These are phyloP conservation scores for Paecilomyces variotii DNA, from an alignment of 2,329 filamentous ascomycete genomes.

Conservation along the genomic window DNA sequence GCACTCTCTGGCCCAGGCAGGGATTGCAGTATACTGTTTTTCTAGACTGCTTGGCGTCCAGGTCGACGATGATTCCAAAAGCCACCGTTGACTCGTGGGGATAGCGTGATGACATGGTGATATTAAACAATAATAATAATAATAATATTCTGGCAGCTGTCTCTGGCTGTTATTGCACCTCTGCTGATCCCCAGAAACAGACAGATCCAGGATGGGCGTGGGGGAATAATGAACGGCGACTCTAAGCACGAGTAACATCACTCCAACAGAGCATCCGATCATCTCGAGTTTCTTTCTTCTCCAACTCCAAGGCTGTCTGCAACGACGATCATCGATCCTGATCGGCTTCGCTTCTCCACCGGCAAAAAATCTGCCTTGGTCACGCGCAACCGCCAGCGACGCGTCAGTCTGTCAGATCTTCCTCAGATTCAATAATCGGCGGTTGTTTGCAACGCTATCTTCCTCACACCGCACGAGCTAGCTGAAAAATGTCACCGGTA, in stretches of 20 bases:
- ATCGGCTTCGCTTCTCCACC: neutral
- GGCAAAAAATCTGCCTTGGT: neutral
- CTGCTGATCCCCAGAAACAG: neutral
- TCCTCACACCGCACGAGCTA: no score
- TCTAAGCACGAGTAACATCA: neutral
- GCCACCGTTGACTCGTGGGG: neutral
- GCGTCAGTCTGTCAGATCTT: neutral
- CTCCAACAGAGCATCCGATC: neutral
- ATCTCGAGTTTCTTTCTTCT: neutral
- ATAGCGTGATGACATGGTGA: neutral
- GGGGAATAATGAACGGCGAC: neutral
- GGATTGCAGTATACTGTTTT: neutral
- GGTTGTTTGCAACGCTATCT: no score
- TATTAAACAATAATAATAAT: no score
- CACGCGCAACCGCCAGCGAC: neutral
- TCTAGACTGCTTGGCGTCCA: neutral
- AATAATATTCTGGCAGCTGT: neutral
- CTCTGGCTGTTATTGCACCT: neutral
- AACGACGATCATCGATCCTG: neutral
- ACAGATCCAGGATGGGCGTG: neutral
- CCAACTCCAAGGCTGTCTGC: no score
- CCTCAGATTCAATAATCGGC: neutral
- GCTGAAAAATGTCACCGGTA: no score
- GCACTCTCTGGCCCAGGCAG: neutral
- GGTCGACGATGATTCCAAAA: neutral